Evolutionary conservation across 495 filamentous ascomycete genomes (phyloP).

Genomic region (Pyrenula massariospora): DNA sequence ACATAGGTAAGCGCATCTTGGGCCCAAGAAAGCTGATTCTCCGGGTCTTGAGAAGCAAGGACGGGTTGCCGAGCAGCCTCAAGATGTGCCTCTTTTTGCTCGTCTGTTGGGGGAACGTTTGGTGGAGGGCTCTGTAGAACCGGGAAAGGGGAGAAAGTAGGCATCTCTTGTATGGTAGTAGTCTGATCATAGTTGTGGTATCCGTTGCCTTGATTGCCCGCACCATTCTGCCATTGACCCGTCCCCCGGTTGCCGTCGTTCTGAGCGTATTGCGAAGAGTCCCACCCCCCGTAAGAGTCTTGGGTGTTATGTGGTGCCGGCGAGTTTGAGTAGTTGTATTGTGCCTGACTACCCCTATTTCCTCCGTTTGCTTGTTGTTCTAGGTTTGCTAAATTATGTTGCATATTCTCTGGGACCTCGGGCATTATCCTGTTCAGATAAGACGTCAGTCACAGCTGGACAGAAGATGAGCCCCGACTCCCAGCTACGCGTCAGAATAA

Average conservation of each 20-base stretch:
- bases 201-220: slow-evolving; percentile 16
- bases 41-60: slow-evolving; percentile 85
- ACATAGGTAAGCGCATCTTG: slow-evolving; percentile 84
- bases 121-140: slow-evolving; percentile 67
- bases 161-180: slow-evolving; percentile 43
- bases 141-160: slow-evolving; percentile 87
- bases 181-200: slow-evolving; percentile 28
- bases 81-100: slow-evolving; percentile 80
- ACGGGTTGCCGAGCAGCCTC: slow-evolving; percentile 73
- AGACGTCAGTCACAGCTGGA: not conserved
- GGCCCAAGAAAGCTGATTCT: slow-evolving; percentile 95
- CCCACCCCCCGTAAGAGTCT: slow-evolving; percentile 5
- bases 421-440: slow-evolving; percentile 48
- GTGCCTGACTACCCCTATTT: slow-evolving; percentile 5
- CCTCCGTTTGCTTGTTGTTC: slow-evolving; percentile 56
- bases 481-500: not conserved
- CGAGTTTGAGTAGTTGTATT: slow-evolving; percentile 25
- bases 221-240: not conserved
- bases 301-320: slow-evolving; percentile 22
- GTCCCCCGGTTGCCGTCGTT: not conserved
- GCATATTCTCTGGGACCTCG: slow-evolving; percentile 76
- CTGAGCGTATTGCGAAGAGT: not conserved
- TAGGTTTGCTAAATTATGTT: slow-evolving; percentile 79
- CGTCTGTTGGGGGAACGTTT: slow-evolving; percentile 88
- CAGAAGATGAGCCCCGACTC: not conserved